Evolutionary conservation across 2,329 filamentous ascomycete species (phyloP), one percentile per base, ranked within the genome.

Genomic region (Aspergillus fijiensis): DNA sequence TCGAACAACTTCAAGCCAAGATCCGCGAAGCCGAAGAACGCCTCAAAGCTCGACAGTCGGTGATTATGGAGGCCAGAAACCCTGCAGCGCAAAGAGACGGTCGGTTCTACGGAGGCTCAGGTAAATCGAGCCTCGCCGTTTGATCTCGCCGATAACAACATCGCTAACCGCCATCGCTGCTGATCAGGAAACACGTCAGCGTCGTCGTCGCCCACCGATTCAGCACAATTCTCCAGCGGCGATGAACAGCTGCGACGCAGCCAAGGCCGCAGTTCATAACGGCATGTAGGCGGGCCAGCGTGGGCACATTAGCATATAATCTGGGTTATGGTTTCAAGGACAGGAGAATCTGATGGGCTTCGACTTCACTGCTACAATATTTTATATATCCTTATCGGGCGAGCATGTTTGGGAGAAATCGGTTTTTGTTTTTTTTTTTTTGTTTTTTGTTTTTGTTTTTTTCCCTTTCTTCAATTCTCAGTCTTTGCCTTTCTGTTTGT

Each of bases 21-120:
- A 86, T 98, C 69, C 89, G 87, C 68, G 92, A 92, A 70, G 92
- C 95, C 77, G 93, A 97, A 78, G 84, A 89, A 67, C 89, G 89
- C 49, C 84, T 98, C 56, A 85, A 81, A 79, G 63, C 68, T 55
- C 69, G 69, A 49, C 59, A 70, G 61, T 62, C 67, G 11, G 52
- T 64, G 27, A 57, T 60, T 19, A 58, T 47, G 65, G 57, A 54
- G 65, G 35, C 60, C 14, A 39, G 51, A 50, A 58, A 58, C 55
- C 62, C 58, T 53, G 51, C 51, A 29, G 61, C 52, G 29, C 64
- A 60, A 49, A 63, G 55, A 49, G 63, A 64, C 16, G 61, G 60
- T 29, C 64, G 62, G 29, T 55, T 55, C 19, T 68, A 68, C 50
- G 63, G 67, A 60, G 60, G 65, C 49, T 55, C 60, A 56, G 64